phyloP scores from a whole-genome alignment of 2,329 filamentous ascomycete species.

The Xylaria sp. region DNA sequence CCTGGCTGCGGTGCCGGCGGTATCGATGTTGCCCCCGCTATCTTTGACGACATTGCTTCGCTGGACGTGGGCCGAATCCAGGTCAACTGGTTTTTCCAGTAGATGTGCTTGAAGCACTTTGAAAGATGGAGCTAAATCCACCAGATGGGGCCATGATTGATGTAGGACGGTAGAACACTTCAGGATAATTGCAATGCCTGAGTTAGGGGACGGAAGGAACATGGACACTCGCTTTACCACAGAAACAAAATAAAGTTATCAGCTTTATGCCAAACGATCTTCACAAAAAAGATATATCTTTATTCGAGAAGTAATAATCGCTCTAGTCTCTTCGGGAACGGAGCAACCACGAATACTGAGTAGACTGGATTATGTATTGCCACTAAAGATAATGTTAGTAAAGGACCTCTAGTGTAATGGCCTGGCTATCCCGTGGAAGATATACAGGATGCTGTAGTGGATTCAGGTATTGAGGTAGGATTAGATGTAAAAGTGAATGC shows the following conservation, averaged over 20 bases:
- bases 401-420: too few species aligned
- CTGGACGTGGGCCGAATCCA: conserved; percentile 20
- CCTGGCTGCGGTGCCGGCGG: conserved; percentile 31
- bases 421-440: too few species aligned
- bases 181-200: neutral
- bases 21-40: conserved; percentile 35
- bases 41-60: conserved; percentile 38
- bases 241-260: neutral
- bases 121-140: neutral
- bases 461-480: too few species aligned
- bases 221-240: conserved; percentile 1
- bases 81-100: conserved; percentile 40
- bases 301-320: neutral
- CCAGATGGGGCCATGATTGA: neutral
- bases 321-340: neutral
- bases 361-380: neutral
- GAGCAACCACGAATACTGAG: too few species aligned
- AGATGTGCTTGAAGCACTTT: neutral
- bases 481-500: too few species aligned
- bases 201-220: neutral
- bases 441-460: too few species aligned
- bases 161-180: neutral
- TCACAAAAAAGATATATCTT: neutral
- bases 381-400: too few species aligned
- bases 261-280: neutral